Percentiles rank a stretch among this genome's conserved stretches.
Conservation (phyloP, 2,329 filamentous ascomycete species). For the Tympanopsis confertula region DNA sequence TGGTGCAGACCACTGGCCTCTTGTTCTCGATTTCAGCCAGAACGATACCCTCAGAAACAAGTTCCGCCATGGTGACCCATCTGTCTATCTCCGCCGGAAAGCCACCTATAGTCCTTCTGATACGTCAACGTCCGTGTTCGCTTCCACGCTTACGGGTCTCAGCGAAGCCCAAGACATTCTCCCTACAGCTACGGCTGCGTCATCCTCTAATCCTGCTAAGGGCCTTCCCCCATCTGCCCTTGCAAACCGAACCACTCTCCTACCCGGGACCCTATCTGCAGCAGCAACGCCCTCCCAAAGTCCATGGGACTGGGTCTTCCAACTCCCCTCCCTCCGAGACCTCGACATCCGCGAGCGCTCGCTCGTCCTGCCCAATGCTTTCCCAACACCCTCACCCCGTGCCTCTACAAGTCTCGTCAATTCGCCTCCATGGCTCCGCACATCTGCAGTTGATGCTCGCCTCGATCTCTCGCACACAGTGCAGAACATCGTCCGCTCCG, state of each 20-base stretch:
- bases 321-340: constrained; percentile 30
- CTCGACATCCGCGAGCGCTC: constrained; percentile 37
- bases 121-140: constrained; percentile 32
- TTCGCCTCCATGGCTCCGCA: constrained; percentile 1
- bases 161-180: constrained; percentile 36
- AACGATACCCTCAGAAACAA: constrained; percentile 49
- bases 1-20: constrained; percentile 64
- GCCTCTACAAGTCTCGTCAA: too few relatives aligned
- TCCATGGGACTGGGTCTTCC: constrained; percentile 45
- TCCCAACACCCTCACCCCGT: not conserved
- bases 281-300: constrained; percentile 14
- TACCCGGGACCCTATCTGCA: not conserved
- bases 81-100: constrained; percentile 62
- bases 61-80: constrained; percentile 58
- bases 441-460: not conserved
- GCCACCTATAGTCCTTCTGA: constrained; percentile 50
- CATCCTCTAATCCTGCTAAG: too few relatives aligned
- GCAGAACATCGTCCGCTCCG: not conserved
- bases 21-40: constrained; percentile 61
- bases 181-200: constrained; percentile 3
- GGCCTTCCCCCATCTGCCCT: too few relatives aligned
- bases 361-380: constrained; percentile 22
- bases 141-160: constrained; percentile 40
- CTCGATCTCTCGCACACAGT: constrained; percentile 2
- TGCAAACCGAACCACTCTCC: not conserved